phyloP scores from a whole-genome alignment of 2,329 filamentous ascomycete species.

The Acrodontium crateriforme region DNA sequence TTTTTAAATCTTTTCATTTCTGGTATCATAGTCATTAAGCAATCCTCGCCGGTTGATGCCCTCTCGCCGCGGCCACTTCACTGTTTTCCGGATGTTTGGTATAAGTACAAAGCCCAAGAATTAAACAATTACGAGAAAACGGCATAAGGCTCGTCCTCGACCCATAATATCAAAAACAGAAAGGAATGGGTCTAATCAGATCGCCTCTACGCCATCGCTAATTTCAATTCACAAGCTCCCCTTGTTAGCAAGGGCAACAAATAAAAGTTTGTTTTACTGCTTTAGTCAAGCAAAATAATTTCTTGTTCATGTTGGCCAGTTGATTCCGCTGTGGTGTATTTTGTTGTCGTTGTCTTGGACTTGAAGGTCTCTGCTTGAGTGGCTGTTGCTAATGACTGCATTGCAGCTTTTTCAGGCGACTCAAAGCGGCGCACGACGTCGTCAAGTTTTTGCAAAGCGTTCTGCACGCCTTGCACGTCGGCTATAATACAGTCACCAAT shows the following conservation, averaged over 20 bases:
- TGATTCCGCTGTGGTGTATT: neutral
- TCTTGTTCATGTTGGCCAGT: neutral
- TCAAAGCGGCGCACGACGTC: slow-evolving; percentile 22
- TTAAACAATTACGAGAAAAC: too few species aligned
- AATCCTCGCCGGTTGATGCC: neutral
- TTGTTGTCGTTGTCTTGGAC: neutral
- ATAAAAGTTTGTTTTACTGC: neutral
- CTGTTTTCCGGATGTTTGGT: neutral
- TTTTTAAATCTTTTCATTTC: neutral
- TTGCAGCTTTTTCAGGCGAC: neutral
- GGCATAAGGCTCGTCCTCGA: too few species aligned
- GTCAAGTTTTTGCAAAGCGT: slow-evolving; percentile 25
- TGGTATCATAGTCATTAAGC: neutral
- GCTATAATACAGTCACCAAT: slow-evolving; percentile 25
- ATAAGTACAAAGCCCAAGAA: too few species aligned
- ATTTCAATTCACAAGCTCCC: too few species aligned
- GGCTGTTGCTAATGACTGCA: slow-evolving; percentile 4
- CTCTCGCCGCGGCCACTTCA: neutral
- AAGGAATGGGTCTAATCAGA: too few species aligned
- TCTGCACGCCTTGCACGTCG: slow-evolving; percentile 21
- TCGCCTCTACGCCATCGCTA: too few species aligned
- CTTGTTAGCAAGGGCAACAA: neutral
- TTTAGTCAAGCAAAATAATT: neutral
- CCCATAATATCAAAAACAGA: too few species aligned
- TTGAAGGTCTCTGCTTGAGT: slow-evolving; percentile 1